A percentile compares a stretch with the other conserved stretches of the same genome.
phyloP scores from a whole-genome alignment of 306 rosid genomes.

The Prunus fruticosa region DNA sequence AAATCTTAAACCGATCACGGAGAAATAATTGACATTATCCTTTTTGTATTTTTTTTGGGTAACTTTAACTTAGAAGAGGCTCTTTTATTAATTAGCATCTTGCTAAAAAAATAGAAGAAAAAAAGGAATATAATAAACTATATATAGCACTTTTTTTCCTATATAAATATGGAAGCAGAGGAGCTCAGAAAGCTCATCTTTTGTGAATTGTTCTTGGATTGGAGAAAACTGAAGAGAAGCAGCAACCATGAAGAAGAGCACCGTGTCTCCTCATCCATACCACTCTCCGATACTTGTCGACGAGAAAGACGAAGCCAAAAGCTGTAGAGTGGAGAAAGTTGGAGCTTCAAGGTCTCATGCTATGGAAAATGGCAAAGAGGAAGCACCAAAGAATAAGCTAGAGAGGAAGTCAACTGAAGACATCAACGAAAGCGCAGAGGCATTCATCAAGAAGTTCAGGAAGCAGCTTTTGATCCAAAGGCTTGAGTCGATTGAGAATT shows the following conservation, averaged over 20 bases:
- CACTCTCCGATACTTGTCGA: not conserved
- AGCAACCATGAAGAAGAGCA: slow-evolving; percentile 32
- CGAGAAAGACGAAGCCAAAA: slow-evolving; percentile 12
- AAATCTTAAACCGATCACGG: too few relatives aligned
- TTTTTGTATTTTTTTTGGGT: not conserved
- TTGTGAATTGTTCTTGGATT: not conserved
- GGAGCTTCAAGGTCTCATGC: slow-evolving; percentile 7
- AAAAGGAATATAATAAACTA: not conserved
- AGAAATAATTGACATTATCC: too few relatives aligned
- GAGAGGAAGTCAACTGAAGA: slow-evolving; percentile 64
- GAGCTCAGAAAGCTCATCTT: slow-evolving; percentile 11
- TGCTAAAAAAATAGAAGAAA: not conserved
- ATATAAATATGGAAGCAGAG: slow-evolving; percentile 30
- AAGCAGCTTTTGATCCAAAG: slow-evolving; percentile 71
- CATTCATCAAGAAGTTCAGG: slow-evolving; percentile 85
- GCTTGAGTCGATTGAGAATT: slow-evolving; percentile 83
- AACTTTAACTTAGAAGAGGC: not conserved
- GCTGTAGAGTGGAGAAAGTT: slow-evolving; percentile 11
- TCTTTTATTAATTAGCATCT: slow-evolving; percentile 1
- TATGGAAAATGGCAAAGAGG: slow-evolving; percentile 26
- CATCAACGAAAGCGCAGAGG: slow-evolving; percentile 78
- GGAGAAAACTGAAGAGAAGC: not conserved
- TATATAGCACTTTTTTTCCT: not conserved
- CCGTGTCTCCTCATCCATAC: slow-evolving; percentile 6
- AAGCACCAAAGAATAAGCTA: slow-evolving; percentile 26